A percentile compares a stretch with the other conserved stretches of the same genome.
phyloP scores from a whole-genome alignment of 305 asterid genomes.

The Ilex paraguariensis region DNA sequence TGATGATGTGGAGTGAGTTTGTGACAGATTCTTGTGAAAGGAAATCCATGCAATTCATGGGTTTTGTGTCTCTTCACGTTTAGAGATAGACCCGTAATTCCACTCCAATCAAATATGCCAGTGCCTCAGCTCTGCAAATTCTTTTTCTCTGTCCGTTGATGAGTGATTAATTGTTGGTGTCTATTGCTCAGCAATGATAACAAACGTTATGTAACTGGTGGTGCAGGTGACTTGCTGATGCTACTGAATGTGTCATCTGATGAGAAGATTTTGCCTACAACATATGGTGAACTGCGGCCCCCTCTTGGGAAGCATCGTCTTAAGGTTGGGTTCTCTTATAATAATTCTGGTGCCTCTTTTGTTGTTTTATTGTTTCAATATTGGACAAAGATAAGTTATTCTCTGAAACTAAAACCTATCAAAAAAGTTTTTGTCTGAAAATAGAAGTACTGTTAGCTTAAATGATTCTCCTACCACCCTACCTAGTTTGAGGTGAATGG shows the following conservation, averaged over 20 bases:
- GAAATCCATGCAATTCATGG: no score
- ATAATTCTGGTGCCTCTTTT: background rate
- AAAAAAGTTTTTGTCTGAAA: no score
- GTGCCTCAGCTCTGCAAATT: no score
- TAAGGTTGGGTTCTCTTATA: slow-evolving; percentile 45
- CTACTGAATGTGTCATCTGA: slow-evolving; percentile 75
- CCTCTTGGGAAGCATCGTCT: slow-evolving; percentile 96
- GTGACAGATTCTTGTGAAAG: no score
- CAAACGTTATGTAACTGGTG: slow-evolving; percentile 15
- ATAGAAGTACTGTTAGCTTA: no score
- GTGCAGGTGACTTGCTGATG: slow-evolving; percentile 73
- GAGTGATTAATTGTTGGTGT: slow-evolving; percentile 1
- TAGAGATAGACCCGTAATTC: no score
- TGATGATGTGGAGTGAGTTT: no score
- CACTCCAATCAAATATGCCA: no score
- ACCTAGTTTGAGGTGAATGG: background rate
- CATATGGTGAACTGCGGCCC: slow-evolving; percentile 89
- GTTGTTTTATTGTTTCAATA: background rate
- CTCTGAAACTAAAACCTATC: no score
- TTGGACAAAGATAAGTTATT: background rate
- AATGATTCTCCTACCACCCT: background rate
- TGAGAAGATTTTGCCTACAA: slow-evolving; percentile 65
- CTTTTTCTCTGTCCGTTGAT: no score
- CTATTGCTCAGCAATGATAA: slow-evolving; percentile 7
- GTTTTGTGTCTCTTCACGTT: background rate